Base-by-base conservation (phyloP, 2,329 filamentous ascomycete genomes). In the Xylaria sp. region DNA sequence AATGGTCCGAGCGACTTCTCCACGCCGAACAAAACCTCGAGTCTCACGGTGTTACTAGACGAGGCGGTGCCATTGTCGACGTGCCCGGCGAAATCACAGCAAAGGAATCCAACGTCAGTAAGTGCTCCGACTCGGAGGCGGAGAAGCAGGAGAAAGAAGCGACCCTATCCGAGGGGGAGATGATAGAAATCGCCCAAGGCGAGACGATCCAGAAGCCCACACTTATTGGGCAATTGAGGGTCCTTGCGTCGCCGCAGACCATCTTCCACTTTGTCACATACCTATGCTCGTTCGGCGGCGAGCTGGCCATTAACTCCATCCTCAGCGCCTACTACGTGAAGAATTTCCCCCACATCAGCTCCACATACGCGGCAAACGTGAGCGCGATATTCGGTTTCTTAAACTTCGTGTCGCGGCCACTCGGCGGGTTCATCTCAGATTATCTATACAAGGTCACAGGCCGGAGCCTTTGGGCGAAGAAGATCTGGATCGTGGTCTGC, bases 331-430 rank as follows among this genome's bases (percentile, higher is more conserved):
- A 88, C 82, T 89, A 89, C 80, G 80, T 84, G 72, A 83, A 84
- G 74, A 88, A 88, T 80, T 90, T 89, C 77, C 86, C 87, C 1
- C 63, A 76, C n/a, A 83, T 90, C 1, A 81, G 82, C 20, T 85
- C 89, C 78, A 88, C 88, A 1, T 79, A 80, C 15, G 84, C 87
- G 0, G 84, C 87, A 70, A 85, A 86, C 78, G 88, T 90, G 85
- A 91, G 91, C 15, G 86, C 91, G 72, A 92, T 92, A 84, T 93
- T 93, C 77, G 92, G 91, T 31, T 89, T 93, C 63, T 85, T 93
- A 72, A 93, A 93, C 82, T 80, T 92, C 62, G 77, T 89, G 63
- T 90, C 88, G 46, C 85, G 92, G 1, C 91, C 92, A 0, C 79
- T 90, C 0, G 91, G 91, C 57, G 91, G 92, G 59, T 81, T 85